Evolutionary conservation across 257 asterid genomes (phyloP).

Genomic region (Scutellaria galericulata): DNA sequence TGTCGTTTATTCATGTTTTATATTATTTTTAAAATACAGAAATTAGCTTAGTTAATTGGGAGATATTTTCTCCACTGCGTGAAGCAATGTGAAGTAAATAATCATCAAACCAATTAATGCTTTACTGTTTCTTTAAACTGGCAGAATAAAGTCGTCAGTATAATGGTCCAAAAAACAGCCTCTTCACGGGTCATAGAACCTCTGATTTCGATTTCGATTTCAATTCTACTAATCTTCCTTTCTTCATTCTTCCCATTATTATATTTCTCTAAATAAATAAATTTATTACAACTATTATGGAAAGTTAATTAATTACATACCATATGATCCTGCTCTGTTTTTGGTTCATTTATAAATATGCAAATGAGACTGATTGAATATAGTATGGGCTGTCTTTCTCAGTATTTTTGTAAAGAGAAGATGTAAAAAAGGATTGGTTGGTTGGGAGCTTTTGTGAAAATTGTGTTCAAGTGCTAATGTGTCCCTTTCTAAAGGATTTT

Average conservation of each 20-base stretch:
- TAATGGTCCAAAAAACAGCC: slow-evolving; percentile 24
- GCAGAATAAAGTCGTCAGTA: slow-evolving; percentile 5
- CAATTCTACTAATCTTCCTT: slow-evolving; percentile 1
- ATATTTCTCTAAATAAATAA: too few species aligned
- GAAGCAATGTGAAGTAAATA: slow-evolving; percentile 30
- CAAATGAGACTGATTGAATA: too few species aligned
- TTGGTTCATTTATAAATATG: too few species aligned
- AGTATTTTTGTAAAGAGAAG: neutral
- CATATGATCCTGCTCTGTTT: too few species aligned
- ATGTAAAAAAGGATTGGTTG: neutral
- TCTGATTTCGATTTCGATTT: neutral
- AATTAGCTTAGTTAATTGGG: neutral
- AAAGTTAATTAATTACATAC: too few species aligned
- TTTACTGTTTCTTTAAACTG: neutral
- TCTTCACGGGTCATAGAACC: slow-evolving; percentile 27
- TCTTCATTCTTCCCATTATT: neutral
- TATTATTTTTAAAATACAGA: neutral
- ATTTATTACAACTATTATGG: too few species aligned
- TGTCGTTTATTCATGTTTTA: neutral
- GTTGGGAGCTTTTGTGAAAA: neutral
- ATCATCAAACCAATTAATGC: slow-evolving; percentile 21
- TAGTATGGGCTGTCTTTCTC: too few species aligned
- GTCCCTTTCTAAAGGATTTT: slow-evolving; percentile 33
- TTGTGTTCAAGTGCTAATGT: neutral
- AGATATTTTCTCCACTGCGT: slow-evolving; percentile 36